Evolutionary conservation across 106 monocot genomes (phyloP).

Genomic region (Acorus gramineus): DNA sequence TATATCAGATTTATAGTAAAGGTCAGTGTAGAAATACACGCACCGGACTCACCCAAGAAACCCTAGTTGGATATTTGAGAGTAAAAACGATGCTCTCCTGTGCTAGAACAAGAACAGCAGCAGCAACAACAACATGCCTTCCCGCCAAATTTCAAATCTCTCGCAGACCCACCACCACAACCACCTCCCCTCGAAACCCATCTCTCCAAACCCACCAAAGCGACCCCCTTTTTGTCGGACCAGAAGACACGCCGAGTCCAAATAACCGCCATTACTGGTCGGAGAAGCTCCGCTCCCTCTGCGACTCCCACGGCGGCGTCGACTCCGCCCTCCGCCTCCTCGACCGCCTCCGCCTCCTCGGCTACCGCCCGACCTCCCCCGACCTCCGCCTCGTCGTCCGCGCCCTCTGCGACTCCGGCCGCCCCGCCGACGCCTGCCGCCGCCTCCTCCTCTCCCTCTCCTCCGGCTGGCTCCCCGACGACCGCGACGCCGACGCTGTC

Average conservation of each 20-base stretch:
- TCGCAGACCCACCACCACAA: too few species aligned
- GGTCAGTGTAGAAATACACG: too few species aligned
- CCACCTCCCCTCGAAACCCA: too few species aligned
- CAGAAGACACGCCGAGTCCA: slow-evolving; percentile 1
- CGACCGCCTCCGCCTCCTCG: slow-evolving; percentile 48
- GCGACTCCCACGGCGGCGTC: slow-evolving; percentile 8
- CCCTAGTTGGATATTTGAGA: too few species aligned
- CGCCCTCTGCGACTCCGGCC: slow-evolving; percentile 45
- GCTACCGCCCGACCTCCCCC: slow-evolving; percentile 36
- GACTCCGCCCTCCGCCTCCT: slow-evolving; percentile 57
- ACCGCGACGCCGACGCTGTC: slow-evolving; percentile 41
- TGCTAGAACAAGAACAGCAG: too few species aligned
- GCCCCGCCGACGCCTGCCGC: slow-evolving; percentile 66
- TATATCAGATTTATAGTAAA: too few species aligned
- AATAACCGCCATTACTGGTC: slow-evolving; percentile 32
- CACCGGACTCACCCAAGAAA: too few species aligned
- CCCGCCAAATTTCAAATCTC: too few species aligned
- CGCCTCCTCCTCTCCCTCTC: slow-evolving; percentile 43
- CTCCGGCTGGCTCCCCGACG: slow-evolving; percentile 33
- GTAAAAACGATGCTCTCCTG: too few species aligned
- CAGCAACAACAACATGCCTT: too few species aligned
- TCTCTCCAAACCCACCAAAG: too few species aligned
- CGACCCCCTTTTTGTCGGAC: too few species aligned
- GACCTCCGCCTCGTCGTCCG: slow-evolving; percentile 42
- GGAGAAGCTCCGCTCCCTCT: slow-evolving; percentile 22